Evolutionary conservation across 306 rosid species (phyloP), one percentile per base, ranked within the genome.

Genomic region (Astragalus membranaceus): DNA sequence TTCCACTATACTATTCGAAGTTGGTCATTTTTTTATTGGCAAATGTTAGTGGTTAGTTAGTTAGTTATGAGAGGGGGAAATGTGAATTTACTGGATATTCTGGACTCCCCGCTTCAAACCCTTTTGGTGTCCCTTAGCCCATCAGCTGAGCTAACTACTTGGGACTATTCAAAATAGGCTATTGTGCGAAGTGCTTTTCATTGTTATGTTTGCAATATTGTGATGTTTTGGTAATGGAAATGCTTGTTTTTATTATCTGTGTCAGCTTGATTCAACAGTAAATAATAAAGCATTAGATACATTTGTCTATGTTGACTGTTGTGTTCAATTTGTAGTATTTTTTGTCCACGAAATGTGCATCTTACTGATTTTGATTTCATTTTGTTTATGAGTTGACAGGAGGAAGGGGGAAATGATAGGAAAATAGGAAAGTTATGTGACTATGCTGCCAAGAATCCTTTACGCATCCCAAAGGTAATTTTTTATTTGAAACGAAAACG

Each of bases 391-490:
- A 57, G 13, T 63, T 79, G 72, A 72, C 84, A 93, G 97, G 97
- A 88, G 77, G 96, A 94, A 60, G 96, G 86, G 65, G 83, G 92
- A 49, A 90, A 88, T 84, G 98, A 94, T 73, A 85, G 97, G 68
- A 85, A 87, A 80, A 90, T 94, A 53, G 97, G 95, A 64, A 94
- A 90, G 5, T 62, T 62, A 41, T 62, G 67, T 62, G 67, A 62
- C 36, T 62, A 62, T 41, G 67, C 94, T 6, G 78, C 89, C 42
- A 94, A 76, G 86, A 94, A 94, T 77, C 97, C 98, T 41, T 72
- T 90, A 80, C 97, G 98, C 70, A 88, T 94, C 36, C 98, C 98
- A 9, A 94, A 76, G 96, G 98, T 94, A 80, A 67, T 35, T n/a
- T 50, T 49, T 74, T 49, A 55, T 13, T 68, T 62, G 13, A 26